Evolutionary conservation across 2,329 filamentous ascomycete species (phyloP).

Genomic region (Fusarium begoniae): DNA sequence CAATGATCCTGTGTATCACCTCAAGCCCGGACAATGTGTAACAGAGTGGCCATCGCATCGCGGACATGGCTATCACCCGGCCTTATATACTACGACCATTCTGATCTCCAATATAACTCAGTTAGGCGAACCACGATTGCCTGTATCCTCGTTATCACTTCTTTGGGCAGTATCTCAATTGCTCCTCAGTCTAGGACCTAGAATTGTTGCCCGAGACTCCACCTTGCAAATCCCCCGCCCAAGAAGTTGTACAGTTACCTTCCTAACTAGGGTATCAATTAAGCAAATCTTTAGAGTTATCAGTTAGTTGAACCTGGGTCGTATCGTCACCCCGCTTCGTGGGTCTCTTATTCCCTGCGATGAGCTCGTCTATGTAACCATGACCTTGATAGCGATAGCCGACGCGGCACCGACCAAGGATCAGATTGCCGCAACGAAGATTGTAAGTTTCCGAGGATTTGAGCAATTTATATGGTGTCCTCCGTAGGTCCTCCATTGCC

Average conservation of each 20-base stretch:
- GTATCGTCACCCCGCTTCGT: slow-evolving; percentile 4
- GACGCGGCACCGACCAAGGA: neutral
- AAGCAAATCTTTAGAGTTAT: slow-evolving; percentile 23
- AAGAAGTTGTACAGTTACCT: neutral
- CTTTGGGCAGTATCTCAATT: neutral
- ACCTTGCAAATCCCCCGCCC: slow-evolving; percentile 2
- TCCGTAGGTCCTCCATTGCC: neutral
- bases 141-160: neutral
- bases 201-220: slow-evolving; percentile 19
- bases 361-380: neutral
- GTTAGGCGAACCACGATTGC: neutral
- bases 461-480: neutral
- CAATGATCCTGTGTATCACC: neutral
- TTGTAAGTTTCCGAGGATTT: neutral
- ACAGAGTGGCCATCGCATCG: neutral
- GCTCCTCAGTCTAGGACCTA: slow-evolving; percentile 12
- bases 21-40: neutral
- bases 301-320: neutral
- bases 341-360: neutral
- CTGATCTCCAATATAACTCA: neutral
- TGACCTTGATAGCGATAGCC: neutral
- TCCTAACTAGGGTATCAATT: slow-evolving; percentile 16
- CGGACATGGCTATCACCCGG: neutral
- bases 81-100: neutral
- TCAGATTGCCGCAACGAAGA: neutral